Evolutionary conservation across 106 monocot genomes (phyloP), one percentile per base, ranked within the genome.

Genomic region (Dioscorea dumetorum): DNA sequence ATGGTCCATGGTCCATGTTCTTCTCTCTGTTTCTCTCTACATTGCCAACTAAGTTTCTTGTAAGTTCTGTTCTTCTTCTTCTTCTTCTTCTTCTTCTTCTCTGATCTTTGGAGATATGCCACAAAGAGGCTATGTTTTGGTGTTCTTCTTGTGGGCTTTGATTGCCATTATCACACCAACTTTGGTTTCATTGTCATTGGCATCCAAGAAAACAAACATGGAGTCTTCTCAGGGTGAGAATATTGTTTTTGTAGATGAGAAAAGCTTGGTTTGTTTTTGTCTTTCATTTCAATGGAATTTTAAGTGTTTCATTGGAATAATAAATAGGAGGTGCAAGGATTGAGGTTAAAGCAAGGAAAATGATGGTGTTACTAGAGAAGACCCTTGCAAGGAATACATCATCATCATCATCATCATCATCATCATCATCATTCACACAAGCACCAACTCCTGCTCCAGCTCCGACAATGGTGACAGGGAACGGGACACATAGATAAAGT

Each of bases 91-190:
- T 33, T 35, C 35, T 64, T 17, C 49, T 24, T 11, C 8, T 54
- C 32, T 12, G 62, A 19, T 12, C 11, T 63, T 18, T 6, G 4
- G 31, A 57, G 48, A 69, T 60, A 92, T 92, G 91, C 91, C 91
- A 52, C 85, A 75, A 1, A 88, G 91, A 82, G 91, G 77, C 28
- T 92, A 85, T 66, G 83, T 83, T 57, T 70, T 92, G 65, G 78
- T 92, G 22, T 88, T 92, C 50, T 51, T 83, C 68, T 81, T 74
- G 78, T 92, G 91, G 91, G 87, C 88, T 75, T 69, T 92, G 34
- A 82, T 92, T 24, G 66, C 80, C 22, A 71, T 92, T 54, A 74
- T 92, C 75, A 88, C 88, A 54, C 91, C 91, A 21, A 85, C 91
- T 33, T 85, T 92, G 7, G 63, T 92, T 35, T 69, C 76, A 31